Evolutionary conservation across 495 filamentous ascomycete genomes (phyloP).

Genomic region (Cenococcum geophilum): DNA sequence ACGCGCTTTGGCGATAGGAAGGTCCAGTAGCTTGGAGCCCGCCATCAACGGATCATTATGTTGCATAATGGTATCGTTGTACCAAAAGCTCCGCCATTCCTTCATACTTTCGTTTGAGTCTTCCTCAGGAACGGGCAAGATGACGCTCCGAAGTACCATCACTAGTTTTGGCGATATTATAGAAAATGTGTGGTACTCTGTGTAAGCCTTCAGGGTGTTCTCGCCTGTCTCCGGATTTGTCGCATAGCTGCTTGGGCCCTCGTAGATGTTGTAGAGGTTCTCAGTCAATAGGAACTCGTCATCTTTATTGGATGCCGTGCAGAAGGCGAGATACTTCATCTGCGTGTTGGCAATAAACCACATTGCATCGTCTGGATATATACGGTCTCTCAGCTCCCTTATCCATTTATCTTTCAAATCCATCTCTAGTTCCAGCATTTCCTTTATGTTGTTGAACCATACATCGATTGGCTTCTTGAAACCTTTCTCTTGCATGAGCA

Average conservation of each 20-base stretch:
- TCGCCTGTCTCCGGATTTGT: constrained; percentile 15
- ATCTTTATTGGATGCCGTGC: constrained; percentile 36
- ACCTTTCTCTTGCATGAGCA: constrained; percentile 45
- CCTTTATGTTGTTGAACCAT: constrained; percentile 43
- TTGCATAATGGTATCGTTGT: no score
- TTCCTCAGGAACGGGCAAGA: constrained; percentile 25
- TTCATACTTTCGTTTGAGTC: constrained; percentile 14
- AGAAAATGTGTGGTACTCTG: constrained; percentile 44
- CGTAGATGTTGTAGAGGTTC: constrained; percentile 43
- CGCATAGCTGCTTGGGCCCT: constrained; percentile 40
- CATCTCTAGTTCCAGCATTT: constrained; percentile 46
- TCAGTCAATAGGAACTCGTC: constrained; percentile 50
- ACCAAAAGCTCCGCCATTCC: no score
- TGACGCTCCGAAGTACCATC: constrained; percentile 42
- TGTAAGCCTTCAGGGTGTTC: constrained; percentile 23
- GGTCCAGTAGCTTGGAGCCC: no score
- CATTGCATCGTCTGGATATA: constrained; percentile 41
- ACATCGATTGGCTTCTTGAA: constrained; percentile 42
- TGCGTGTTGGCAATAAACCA: constrained; percentile 42
- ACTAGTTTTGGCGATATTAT: constrained; percentile 48
- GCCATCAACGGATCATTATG: no score
- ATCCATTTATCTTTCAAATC: constrained; percentile 39
- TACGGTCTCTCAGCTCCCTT: constrained; percentile 32
- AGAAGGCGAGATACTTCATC: constrained; percentile 44
- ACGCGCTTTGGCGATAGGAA: no score